Base-by-base conservation (phyloP, 2,329 filamentous ascomycete species). In the Pseudogymnoascus sp. region DNA sequence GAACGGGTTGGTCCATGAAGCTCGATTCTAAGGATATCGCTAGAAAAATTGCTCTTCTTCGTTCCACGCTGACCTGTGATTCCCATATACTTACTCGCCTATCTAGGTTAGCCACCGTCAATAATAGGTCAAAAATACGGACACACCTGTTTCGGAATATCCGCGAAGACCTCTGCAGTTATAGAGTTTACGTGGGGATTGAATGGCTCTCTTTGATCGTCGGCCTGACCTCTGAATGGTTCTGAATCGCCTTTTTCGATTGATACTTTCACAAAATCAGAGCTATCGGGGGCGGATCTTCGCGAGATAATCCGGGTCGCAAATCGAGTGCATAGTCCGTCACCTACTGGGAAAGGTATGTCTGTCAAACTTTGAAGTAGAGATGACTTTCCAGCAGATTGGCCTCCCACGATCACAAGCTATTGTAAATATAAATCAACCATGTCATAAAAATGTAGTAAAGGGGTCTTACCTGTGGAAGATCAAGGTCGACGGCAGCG, bases 331-430 rank as follows among this genome's bases (percentile, higher is more conserved):
- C 75, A 77, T 16, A 72, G 69, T 0, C 68, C 68, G 5, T 63
- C 67, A 10, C 71, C 71, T 0, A 74, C 70, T 0, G 72, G 73
- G 35, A 77, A 77, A 0, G 75, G 75, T 14, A 77, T 75, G 2
- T 73, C 74, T 1, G 73, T 76, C 61, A 77, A 64, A 19, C 71
- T 75, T 56, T 73, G 72, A 2, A 77, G 66, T 1, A 77, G 67
- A 5, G 75, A 76, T 0, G 75, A 77, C 24, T 77, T 77, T 2
- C 75, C 75, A 2, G 73, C 69, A 0, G 74, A 77, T 63, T 77
- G 75, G 0, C 72, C 70, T 1, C 75, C 75, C 0, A 76, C 73
- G 29, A 77, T 74, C 1, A 77, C 70, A 5, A 76, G 71, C 73
- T 76, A 50, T 35, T 19, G 35, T 6, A 33, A 21, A 16, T 11